phyloP scores from a whole-genome alignment of 2,329 filamentous ascomycete genomes.

The Aspergillus sergii region DNA sequence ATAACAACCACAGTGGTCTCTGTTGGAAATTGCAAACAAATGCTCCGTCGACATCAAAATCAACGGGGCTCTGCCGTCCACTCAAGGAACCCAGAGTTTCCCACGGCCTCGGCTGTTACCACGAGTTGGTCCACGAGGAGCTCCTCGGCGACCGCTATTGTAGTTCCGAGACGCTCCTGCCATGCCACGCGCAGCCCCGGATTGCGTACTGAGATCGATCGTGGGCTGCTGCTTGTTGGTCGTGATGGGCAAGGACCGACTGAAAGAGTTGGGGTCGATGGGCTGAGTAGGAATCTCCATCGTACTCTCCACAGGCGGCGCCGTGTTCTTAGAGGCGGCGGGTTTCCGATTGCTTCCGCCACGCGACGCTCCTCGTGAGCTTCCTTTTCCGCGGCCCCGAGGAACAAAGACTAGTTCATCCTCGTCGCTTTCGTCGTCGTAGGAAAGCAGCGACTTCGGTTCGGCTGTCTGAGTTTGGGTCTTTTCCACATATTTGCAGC shows the following conservation, averaged over 20 bases:
- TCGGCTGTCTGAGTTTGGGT: slow-evolving; percentile 45
- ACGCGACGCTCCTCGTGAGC: slow-evolving; percentile 30
- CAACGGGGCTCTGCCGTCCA: slow-evolving; percentile 18
- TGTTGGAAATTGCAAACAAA: slow-evolving; percentile 21
- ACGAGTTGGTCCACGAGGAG: slow-evolving; percentile 35
- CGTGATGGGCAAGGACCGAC: slow-evolving; percentile 39
- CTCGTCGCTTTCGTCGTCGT: slow-evolving; percentile 52
- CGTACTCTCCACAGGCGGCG: slow-evolving; percentile 30
- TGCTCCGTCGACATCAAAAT: slow-evolving; percentile 24
- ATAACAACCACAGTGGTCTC: slow-evolving; percentile 25
- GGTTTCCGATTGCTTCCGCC: slow-evolving; percentile 34
- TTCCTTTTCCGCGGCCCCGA: slow-evolving; percentile 42
- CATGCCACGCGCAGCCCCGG: slow-evolving; percentile 37
- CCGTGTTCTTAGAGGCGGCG: slow-evolving; percentile 24
- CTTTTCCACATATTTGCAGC: slow-evolving; percentile 50
- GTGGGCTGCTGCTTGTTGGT: slow-evolving; percentile 26
- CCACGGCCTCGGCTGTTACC: slow-evolving; percentile 44
- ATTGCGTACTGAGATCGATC: slow-evolving; percentile 36
- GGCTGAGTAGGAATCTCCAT: slow-evolving; percentile 50
- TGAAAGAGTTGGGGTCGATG: slow-evolving; percentile 53
- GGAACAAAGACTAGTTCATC: slow-evolving; percentile 52
- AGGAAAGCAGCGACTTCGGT: slow-evolving; percentile 48
- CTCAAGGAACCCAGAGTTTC: slow-evolving; percentile 51
- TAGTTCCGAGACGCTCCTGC: slow-evolving; percentile 37
- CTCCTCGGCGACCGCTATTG: slow-evolving; percentile 36